Evolutionary conservation across 306 rosid species (phyloP).

Genomic region (Vigna trinervia): DNA sequence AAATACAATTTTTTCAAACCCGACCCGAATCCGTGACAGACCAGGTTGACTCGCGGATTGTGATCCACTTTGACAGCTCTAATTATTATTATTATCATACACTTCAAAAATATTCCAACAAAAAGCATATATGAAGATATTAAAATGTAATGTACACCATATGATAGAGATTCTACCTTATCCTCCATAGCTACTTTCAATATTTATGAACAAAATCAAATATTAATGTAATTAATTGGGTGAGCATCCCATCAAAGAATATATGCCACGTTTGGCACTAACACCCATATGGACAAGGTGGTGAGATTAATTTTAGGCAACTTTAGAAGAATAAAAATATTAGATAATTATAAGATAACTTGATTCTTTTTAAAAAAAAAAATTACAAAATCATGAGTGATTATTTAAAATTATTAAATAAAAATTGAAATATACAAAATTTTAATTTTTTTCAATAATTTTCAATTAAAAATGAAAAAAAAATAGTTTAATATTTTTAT

Average conservation of each 20-base stretch:
- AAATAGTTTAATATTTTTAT: too few species aligned
- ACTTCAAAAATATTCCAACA: neutral
- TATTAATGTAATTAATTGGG: neutral
- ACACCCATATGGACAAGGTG: neutral
- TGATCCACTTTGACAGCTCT: too few species aligned
- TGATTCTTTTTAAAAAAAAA: neutral
- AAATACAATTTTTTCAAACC: too few species aligned
- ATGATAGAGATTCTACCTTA: neutral
- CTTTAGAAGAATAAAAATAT: neutral
- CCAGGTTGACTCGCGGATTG: too few species aligned
- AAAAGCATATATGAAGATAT: neutral
- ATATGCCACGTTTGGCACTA: neutral
- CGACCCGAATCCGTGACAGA: too few species aligned
- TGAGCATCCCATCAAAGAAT: conserved; percentile 6
- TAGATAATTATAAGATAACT: neutral
- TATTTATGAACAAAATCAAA: conserved; percentile 2
- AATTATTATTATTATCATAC: too few species aligned
- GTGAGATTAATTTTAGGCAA: neutral
- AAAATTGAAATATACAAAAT: too few species aligned
- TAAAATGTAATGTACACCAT: neutral
- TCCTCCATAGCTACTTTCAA: neutral
- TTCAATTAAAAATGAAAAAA: too few species aligned
- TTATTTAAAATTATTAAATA: too few species aligned
- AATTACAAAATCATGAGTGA: too few species aligned
- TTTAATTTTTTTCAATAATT: too few species aligned